A percentile compares a stretch with the other conserved stretches of the same genome.
phyloP scores from a whole-genome alignment of 768 basidiomycete genomes.

The Polyporus arcularius region DNA sequence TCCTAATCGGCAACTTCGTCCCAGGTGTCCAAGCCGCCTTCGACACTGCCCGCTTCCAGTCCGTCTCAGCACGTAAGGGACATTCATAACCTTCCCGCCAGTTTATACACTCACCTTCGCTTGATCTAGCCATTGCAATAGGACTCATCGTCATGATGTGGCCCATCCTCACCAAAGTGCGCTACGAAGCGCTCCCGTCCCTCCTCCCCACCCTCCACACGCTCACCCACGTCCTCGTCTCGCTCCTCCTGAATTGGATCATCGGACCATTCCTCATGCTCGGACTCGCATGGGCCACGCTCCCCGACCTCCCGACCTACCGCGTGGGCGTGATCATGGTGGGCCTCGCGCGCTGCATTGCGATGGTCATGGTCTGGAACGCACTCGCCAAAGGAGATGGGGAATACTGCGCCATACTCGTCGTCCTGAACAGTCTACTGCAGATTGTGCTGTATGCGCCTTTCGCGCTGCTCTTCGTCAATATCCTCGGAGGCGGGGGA shows the following conservation, averaged over 20 bases:
- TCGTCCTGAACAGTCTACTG: conserved; percentile 76
- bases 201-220: conserved; percentile 53
- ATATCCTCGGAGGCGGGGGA: conserved; percentile 56
- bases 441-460: conserved; percentile 81
- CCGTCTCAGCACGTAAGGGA: conserved; percentile 74
- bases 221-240: conserved; percentile 70
- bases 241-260: conserved; percentile 77
- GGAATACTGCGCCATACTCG: conserved; percentile 50
- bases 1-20: conserved; percentile 71
- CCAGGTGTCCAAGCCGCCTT: conserved; percentile 61
- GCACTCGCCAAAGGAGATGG: conserved; percentile 21
- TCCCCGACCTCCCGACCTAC: conserved; percentile 76
- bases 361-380: conserved; percentile 56
- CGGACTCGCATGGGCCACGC: conserved; percentile 81
- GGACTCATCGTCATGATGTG: conserved; percentile 90
- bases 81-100: neutral
- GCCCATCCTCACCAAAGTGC: conserved; percentile 76
- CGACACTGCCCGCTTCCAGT: conserved; percentile 60
- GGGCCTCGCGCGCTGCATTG: conserved; percentile 68
- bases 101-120: neutral
- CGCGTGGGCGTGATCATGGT: conserved; percentile 83
- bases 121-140: conserved; percentile 65
- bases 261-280: conserved; percentile 82
- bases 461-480: conserved; percentile 70
- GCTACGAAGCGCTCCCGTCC: conserved; percentile 67